phyloP scores from a whole-genome alignment of 129 eudicot species.

The carrot (Daucus carota) region DH1_v3.0 NC_030383.2:2817501-2818000 shows the following conservation, averaged over 20 bases:
- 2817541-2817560: neutral
- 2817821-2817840: conserved; percentile 20
- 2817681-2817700: neutral
- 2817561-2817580: conserved; percentile 34
- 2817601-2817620: conserved; percentile 27
- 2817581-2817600: conserved; percentile 68
- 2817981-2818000: too few species aligned
- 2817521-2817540: conserved; percentile 27
- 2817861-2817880: conserved; percentile 27
- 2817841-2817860: conserved; percentile 26
- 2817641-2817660: too few species aligned
- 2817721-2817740: conserved; percentile 60
- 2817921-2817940: neutral
- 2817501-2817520: conserved; percentile 40
- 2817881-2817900: conserved; percentile 54
- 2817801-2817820: conserved; percentile 27
- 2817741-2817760: conserved; percentile 60
- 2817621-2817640: conserved; percentile 55
- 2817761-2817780: conserved; percentile 49
- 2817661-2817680: neutral
- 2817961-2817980: too few species aligned
- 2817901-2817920: conserved; percentile 41
- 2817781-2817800: conserved; percentile 27
- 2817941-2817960: neutral
- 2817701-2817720: conserved; percentile 29